Percentiles rank a stretch among this genome's conserved stretches.
Evolutionary conservation across 345 rosid species (phyloP).

Genomic region (Gynandropsis gynandra): DNA sequence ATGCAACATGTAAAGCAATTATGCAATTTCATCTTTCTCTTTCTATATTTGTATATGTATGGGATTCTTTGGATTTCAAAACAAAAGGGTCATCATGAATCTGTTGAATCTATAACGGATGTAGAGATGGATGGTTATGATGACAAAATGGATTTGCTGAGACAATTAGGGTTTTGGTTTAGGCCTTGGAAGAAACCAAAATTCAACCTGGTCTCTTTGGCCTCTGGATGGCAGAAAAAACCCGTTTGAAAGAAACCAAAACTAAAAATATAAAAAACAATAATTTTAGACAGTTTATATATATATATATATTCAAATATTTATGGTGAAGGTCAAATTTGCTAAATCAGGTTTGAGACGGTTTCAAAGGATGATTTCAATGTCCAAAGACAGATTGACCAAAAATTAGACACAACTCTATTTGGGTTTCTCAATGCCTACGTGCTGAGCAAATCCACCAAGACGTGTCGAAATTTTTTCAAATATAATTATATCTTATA

Average conservation of each 20-base stretch:
- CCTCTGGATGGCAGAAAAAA: constrained; percentile 27
- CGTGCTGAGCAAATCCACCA: too few species aligned
- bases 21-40: constrained; percentile 31
- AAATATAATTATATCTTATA: too few species aligned
- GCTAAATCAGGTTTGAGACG: constrained; percentile 19
- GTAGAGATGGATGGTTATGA: constrained; percentile 21
- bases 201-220: constrained; percentile 34
- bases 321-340: constrained; percentile 11
- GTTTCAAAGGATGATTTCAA: not conserved
- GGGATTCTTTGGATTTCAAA: constrained; percentile 24
- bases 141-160: constrained; percentile 22
- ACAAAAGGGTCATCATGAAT: constrained; percentile 29
- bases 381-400: too few species aligned
- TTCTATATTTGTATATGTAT: constrained; percentile 14
- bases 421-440: too few species aligned
- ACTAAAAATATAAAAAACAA: constrained; percentile 1
- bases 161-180: constrained; percentile 12
- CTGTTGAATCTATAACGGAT: constrained; percentile 20
- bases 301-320: constrained; percentile 8
- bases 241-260: constrained; percentile 15
- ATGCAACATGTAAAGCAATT: constrained; percentile 56
- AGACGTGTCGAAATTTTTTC: too few species aligned
- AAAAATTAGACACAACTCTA: too few species aligned
- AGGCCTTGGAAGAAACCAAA: constrained; percentile 38
- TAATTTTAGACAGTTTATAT: constrained; percentile 9